Evolutionary conservation across 2,329 filamentous ascomycete species (phyloP).

Genomic region (Trichoderma simmonsii): DNA sequence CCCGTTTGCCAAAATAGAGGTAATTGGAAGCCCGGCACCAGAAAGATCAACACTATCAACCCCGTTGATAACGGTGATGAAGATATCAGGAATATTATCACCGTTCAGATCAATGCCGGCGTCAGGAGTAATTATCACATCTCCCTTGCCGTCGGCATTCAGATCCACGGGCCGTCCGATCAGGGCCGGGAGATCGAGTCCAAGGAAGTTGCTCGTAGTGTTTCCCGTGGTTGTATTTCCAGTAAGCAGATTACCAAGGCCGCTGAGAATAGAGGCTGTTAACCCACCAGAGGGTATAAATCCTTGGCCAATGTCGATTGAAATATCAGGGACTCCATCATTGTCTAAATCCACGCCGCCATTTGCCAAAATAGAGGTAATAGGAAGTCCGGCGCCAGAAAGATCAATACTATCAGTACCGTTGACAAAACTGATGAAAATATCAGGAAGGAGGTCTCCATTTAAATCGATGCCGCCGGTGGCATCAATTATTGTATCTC

Average conservation of each 20-base stretch:
- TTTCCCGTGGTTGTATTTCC: too few relatives aligned
- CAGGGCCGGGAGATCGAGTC: too few relatives aligned
- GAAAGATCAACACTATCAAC: not conserved
- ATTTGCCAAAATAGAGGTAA: not conserved
- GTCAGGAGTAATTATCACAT: not conserved
- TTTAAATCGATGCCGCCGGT: not conserved
- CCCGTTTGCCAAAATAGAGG: not conserved
- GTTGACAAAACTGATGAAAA: not conserved
- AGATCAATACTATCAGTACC: not conserved
- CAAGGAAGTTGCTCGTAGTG: too few relatives aligned
- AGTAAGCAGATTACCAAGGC: too few relatives aligned
- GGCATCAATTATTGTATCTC: not conserved
- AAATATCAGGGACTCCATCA: constrained; percentile 5
- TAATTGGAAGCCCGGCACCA: not conserved
- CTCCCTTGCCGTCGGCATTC: not conserved
- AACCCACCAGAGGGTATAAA: not conserved
- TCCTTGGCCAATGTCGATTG: not conserved
- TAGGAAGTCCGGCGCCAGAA: not conserved
- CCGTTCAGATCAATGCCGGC: not conserved
- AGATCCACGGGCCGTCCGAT: too few relatives aligned
- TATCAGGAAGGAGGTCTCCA: not conserved
- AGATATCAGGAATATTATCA: not conserved
- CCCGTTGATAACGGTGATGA: not conserved
- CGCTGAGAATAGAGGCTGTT: not conserved
- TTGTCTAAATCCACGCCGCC: not conserved